Conservation (phyloP, 306 rosid genomes). For the Medicago arabica region DNA sequence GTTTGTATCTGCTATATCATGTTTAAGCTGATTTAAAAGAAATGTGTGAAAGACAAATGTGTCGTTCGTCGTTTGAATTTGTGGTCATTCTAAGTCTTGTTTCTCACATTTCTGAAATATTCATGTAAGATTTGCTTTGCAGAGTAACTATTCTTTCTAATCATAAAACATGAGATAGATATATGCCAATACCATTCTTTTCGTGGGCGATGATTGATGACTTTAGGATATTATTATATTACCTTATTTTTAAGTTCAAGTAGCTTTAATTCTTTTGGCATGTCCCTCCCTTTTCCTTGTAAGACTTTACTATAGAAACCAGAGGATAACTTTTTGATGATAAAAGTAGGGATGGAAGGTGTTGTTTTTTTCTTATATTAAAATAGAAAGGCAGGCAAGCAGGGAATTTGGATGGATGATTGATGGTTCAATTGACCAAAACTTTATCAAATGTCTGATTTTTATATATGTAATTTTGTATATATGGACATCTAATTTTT, state of each 20-base stretch:
- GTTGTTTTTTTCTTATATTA: not conserved
- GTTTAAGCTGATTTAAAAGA: no score
- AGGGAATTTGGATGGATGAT: not conserved
- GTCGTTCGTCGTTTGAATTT: not conserved
- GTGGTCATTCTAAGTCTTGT: no score
- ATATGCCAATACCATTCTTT: no score
- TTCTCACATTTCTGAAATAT: no score
- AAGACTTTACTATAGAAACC: not conserved
- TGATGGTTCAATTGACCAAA: not conserved
- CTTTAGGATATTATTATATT: no score
- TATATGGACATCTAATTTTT: not conserved
- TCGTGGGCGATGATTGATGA: no score
- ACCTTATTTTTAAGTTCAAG: no score
- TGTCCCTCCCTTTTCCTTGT: not conserved
- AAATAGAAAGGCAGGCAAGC: not conserved
- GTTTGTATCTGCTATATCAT: no score
- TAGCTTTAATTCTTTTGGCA: not conserved
- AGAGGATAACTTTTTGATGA: not conserved
- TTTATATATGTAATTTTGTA: not conserved
- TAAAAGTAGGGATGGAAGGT: not conserved
- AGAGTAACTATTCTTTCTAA: no score
- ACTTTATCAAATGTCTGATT: not conserved
- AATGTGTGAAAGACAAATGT: constrained; percentile 7
- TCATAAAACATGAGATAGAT: no score
- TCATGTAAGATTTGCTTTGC: no score